Conservation (phyloP, 2,329 filamentous ascomycete species). For the Alternaria ethzedia region DNA sequence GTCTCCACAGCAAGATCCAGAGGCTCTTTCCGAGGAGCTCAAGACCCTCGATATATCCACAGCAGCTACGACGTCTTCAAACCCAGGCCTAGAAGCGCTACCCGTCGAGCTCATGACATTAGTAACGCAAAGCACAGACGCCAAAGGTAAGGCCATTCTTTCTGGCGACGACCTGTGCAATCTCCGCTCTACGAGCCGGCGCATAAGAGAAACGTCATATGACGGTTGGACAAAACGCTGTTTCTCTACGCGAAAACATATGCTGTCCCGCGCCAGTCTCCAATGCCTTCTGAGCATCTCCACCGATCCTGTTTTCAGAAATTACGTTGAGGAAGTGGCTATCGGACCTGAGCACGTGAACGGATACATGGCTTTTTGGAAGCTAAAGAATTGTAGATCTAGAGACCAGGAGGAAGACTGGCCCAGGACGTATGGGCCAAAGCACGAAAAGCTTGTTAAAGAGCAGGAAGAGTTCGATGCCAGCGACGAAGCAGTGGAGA, state of each 20-base stretch:
- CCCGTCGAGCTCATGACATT: background rate
- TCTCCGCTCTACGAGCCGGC: background rate
- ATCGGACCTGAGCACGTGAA: background rate
- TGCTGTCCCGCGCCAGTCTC: background rate
- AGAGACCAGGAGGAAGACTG: background rate
- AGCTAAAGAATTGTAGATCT: background rate
- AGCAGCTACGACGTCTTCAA: background rate
- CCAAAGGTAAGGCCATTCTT: background rate
- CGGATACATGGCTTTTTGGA: background rate
- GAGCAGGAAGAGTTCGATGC: background rate
- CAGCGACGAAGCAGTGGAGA: background rate
- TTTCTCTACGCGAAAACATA: background rate
- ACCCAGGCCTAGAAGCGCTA: background rate
- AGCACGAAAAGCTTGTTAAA: background rate
- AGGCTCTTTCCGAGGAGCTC: background rate
- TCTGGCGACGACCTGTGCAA: background rate
- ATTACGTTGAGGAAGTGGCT: background rate
- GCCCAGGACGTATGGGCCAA: background rate
- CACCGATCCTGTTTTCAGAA: background rate
- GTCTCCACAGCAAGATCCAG: background rate
- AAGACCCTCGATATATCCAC: background rate
- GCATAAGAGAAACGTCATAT: background rate
- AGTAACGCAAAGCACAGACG: background rate
- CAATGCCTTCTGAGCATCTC: background rate
- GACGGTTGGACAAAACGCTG: background rate